Conservation (phyloP, 495 filamentous ascomycete species). For the Halenospora varia region DNA sequence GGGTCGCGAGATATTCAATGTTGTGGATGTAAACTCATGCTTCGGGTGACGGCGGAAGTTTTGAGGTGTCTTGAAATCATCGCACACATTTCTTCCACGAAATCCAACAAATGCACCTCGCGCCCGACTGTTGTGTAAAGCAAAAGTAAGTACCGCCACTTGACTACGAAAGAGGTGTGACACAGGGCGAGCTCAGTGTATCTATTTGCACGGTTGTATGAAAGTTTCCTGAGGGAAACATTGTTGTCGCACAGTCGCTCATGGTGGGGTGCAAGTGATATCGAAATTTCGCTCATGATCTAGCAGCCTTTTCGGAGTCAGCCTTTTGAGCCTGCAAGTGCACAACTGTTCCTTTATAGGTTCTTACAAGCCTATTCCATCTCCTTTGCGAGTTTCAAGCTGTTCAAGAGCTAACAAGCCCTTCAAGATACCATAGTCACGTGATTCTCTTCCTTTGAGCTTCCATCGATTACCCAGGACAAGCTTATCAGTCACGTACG, state of each 20-base stretch:
- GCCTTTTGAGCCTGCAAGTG: background rate
- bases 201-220: no score
- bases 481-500: background rate
- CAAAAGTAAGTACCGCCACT: background rate
- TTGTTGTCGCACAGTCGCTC: no score
- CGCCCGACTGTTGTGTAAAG: background rate
- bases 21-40: background rate
- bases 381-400: no score
- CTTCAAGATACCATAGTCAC: background rate
- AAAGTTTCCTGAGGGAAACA: no score
- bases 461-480: no score
- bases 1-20: no score
- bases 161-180: no score
- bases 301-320: background rate
- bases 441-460: background rate
- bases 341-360: no score
- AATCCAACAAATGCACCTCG: background rate
- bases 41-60: background rate
- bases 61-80: background rate
- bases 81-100: background rate
- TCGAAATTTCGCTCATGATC: background rate
- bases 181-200: no score
- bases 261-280: no score
- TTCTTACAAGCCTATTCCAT: no score
- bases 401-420: background rate